Conservation (phyloP, 805 yeast genomes). For the Candida tallmaniae region DNA sequence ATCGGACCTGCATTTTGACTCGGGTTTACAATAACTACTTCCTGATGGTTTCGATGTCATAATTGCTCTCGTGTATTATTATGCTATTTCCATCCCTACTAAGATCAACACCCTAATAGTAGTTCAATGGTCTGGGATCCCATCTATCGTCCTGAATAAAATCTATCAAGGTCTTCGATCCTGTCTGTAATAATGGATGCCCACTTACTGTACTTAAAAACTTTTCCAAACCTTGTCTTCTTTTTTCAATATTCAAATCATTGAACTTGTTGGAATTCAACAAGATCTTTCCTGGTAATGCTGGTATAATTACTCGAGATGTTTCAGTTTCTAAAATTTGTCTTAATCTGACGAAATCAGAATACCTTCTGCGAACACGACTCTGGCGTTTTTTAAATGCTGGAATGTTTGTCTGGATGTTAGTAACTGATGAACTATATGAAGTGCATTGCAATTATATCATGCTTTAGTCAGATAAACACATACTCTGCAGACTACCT, state of each 20-base stretch:
- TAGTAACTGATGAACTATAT: conserved; percentile 5
- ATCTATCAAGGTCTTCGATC: conserved; percentile 67
- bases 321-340: conserved; percentile 71
- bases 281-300: conserved; percentile 84
- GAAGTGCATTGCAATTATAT: background rate
- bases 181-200: conserved; percentile 90
- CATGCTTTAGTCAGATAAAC: too few relatives aligned
- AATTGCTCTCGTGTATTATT: too few relatives aligned
- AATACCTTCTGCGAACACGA: conserved; percentile 77
- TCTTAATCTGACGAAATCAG: conserved; percentile 82
- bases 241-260: conserved; percentile 75
- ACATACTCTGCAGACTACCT: conserved; percentile 62
- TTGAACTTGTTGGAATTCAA: conserved; percentile 65
- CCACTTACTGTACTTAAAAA: conserved; percentile 79
- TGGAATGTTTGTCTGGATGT: conserved; percentile 69
- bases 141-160: conserved; percentile 86
- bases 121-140: conserved; percentile 36
- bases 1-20: too few relatives aligned
- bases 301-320: conserved; percentile 77
- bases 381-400: conserved; percentile 64
- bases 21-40: too few relatives aligned
- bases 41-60: too few relatives aligned
- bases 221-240: conserved; percentile 79
- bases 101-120: too few relatives aligned
- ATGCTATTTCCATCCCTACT: too few relatives aligned